Evolutionary conservation across 2,329 filamentous ascomycete genomes (phyloP).

Genomic region (Ilyonectria mors-panacis): DNA sequence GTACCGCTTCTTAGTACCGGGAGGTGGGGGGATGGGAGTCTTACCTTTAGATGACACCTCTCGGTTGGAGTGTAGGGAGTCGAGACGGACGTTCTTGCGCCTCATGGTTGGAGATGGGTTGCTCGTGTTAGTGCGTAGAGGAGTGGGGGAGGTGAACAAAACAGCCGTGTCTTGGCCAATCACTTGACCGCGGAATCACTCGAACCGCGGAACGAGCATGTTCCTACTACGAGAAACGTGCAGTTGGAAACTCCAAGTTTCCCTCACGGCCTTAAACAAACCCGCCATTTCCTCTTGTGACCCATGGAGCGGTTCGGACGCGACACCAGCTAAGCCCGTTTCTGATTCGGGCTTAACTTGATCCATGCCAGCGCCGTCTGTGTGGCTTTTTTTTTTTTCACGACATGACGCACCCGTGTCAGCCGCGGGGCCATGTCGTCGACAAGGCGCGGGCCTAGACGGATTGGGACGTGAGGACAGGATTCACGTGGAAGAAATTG

Average conservation of each 20-base stretch:
- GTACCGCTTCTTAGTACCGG: neutral
- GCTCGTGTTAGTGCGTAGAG: neutral
- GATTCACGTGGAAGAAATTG: neutral
- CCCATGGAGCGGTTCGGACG: neutral
- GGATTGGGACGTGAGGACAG: neutral
- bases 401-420: neutral
- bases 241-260: neutral
- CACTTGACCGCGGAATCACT: neutral
- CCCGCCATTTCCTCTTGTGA: neutral
- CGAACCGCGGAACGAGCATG: neutral
- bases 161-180: neutral
- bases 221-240: neutral
- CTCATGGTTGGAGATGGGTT: constrained; percentile 5
- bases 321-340: neutral
- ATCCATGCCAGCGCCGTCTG: neutral
- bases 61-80: constrained; percentile 32
- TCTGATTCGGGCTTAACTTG: neutral
- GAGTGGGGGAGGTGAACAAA: neutral
- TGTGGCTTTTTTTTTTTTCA: no score
- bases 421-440: neutral
- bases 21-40: neutral
- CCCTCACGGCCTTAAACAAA: neutral
- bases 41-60: constrained; percentile 34
- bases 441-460: neutral
- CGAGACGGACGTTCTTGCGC: constrained; percentile 35